Evolutionary conservation across 768 basidiomycete genomes (phyloP), one percentile per base, ranked within the genome.

Genomic region (Agaricus subrufescens): DNA sequence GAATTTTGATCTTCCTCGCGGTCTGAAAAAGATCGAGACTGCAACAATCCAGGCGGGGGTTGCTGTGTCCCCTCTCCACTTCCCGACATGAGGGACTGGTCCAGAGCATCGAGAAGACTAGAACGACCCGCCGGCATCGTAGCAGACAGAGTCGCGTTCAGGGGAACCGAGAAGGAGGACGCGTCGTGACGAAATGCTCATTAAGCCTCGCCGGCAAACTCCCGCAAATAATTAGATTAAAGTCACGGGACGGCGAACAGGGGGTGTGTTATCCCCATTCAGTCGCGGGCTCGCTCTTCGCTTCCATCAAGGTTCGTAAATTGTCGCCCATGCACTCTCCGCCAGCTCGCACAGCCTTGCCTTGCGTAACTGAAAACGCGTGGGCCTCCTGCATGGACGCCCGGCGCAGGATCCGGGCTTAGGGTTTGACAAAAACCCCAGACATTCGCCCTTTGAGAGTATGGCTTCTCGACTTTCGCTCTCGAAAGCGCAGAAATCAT

Each of bases 101-200:
- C 54, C 1, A 56, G 54, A 5, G 30, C 46, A 26, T 56, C 54
- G 5, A 56, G 54, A 15, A 56, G 46, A 44, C 54, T 56, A 23
- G 54, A 56, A 49, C 29, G 38, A 12, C 27, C 46, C 5, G n/a
- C 46, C 10, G 46, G 19, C 54, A 56, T 56, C 31, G 37, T 46
- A 27, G 30, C 43, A 31, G 23, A 42, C 19, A 23, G 40, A 49
- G 4, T 31, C 42, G 46, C 46, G 54, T 56, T n/a, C 12, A 31
- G 30, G 11, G 54, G 3, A 30, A 14, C 4, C 29, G n/a, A 39
- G 26, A 55, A 40, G 8, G 40, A 52, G 52, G 19, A 3, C 19
- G 39, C 29, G 30, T 23, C 2, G 12, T 9, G 34, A 34, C 11
- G 34, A 5, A 11, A 3, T 15, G 43, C 34, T 31, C 34, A 53